Percentiles rank a stretch among this genome's conserved stretches.
Evolutionary conservation across 805 yeast genomes (phyloP).

Genomic region (Candida bentonensis): DNA sequence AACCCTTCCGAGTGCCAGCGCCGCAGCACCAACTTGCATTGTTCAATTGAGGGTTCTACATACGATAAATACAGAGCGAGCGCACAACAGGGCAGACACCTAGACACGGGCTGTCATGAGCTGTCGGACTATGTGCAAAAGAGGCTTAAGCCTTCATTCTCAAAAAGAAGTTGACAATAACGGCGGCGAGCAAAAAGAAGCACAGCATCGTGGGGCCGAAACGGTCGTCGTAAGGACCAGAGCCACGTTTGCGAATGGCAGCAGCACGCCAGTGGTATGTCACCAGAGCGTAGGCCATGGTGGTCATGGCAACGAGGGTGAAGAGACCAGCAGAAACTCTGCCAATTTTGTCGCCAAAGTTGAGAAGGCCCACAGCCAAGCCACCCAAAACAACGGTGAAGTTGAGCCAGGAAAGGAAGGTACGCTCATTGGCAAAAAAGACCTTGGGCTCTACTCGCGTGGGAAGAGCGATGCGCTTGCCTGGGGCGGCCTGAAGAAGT

Average conservation of each 20-base stretch:
- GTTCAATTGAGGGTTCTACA: too few species aligned
- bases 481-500: constrained; percentile 56
- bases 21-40: too few species aligned
- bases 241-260: constrained; percentile 93
- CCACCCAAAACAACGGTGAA: constrained; percentile 98
- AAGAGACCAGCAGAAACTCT: constrained; percentile 86
- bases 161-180: constrained; percentile 78
- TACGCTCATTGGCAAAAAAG: constrained; percentile 97
- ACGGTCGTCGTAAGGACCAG: constrained; percentile 98
- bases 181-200: constrained; percentile 83
- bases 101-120: too few species aligned
- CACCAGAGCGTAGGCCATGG: constrained; percentile 89
- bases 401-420: constrained; percentile 95
- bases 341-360: constrained; percentile 92
- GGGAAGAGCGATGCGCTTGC: constrained; percentile 92
- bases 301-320: constrained; percentile 93
- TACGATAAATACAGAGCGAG: too few species aligned
- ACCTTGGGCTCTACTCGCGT: constrained; percentile 98
- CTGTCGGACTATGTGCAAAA: too few species aligned
- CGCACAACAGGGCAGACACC: too few species aligned
- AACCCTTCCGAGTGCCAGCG: too few species aligned
- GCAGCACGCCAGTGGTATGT: constrained; percentile 99
- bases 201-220: constrained; percentile 97
- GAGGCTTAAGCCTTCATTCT: constrained; percentile 43
- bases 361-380: constrained; percentile 85